Percentiles rank a stretch among this genome's conserved stretches.
Evolutionary conservation across 208 protist species (phyloP).

Genomic region (Leishmania tropica): DNA sequence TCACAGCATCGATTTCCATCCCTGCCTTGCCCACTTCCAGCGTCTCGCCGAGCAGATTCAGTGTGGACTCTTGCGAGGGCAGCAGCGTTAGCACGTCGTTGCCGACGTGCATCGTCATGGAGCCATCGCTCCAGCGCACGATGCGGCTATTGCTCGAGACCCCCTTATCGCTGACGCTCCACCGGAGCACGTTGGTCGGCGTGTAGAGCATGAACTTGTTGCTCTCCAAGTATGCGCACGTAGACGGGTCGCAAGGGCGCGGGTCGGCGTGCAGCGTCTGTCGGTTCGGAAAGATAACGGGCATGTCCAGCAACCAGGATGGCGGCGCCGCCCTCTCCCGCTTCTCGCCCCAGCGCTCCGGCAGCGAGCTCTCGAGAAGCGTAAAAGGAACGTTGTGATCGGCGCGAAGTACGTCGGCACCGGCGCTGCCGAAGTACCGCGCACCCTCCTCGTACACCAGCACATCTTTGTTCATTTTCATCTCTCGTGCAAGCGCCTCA

Average conservation of each 20-base stretch:
- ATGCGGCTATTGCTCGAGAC: constrained; percentile 73
- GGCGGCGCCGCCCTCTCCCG: constrained; percentile 1
- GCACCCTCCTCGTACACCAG: constrained; percentile 44
- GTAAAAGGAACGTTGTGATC: constrained; percentile 48
- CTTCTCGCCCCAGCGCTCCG: constrained; percentile 11
- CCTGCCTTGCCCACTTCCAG: constrained; percentile 47
- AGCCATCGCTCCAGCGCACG: constrained; percentile 86
- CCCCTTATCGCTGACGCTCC: constrained; percentile 27
- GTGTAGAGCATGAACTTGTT: constrained; percentile 80
- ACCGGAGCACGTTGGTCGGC: constrained; percentile 83
- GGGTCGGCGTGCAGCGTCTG: constrained; percentile 87
- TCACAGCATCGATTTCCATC: constrained; percentile 54
- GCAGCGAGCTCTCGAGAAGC: constrained; percentile 48
- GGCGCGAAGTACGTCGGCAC: constrained; percentile 37
- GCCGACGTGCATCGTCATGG: constrained; percentile 81
- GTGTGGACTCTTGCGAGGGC: constrained; percentile 48
- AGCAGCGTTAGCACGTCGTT: constrained; percentile 64
- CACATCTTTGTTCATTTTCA: constrained; percentile 40
- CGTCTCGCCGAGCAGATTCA: constrained; percentile 61
- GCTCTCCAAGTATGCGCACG: constrained; percentile 56
- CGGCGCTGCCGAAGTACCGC: constrained; percentile 60
- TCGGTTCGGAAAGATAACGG: constrained; percentile 76
- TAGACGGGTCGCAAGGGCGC: constrained; percentile 60
- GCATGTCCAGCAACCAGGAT: constrained; percentile 86
- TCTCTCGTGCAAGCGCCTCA: constrained; percentile 27